Conservation (phyloP, 2,329 filamentous ascomycete species). For the Fusarium redolens region DNA sequence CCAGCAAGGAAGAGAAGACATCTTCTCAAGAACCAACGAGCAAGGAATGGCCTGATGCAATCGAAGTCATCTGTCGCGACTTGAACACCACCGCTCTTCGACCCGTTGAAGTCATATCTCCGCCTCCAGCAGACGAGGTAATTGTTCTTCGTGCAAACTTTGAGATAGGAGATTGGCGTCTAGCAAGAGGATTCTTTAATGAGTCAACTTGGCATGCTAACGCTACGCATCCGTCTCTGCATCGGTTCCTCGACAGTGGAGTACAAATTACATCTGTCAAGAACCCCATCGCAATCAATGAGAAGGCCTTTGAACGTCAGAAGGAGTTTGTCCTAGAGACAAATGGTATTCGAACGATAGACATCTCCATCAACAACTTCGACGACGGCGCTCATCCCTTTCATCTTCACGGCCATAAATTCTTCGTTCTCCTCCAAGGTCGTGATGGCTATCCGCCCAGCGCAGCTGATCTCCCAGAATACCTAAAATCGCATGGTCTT, state of each 20-base stretch:
- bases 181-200: slow-evolving; percentile 67
- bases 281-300: slow-evolving; percentile 44
- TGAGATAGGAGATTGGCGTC: slow-evolving; percentile 64
- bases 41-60: slow-evolving; percentile 61
- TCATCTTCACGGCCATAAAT: slow-evolving; percentile 71
- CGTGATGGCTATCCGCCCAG: slow-evolving; percentile 51
- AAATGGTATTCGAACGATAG: slow-evolving; percentile 63
- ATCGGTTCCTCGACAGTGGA: slow-evolving; percentile 49
- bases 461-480: slow-evolving; percentile 36
- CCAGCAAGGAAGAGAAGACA: accelerated
- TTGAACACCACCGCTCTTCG: slow-evolving; percentile 62
- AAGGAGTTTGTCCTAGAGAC: slow-evolving; percentile 61
- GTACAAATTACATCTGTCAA: slow-evolving; percentile 23
- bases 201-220: slow-evolving; percentile 60
- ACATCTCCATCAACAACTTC: slow-evolving; percentile 69
- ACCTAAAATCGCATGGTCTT: slow-evolving; percentile 41
- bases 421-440: slow-evolving; percentile 58
- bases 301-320: slow-evolving; percentile 43
- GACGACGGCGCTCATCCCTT: slow-evolving; percentile 61
- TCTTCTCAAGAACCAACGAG: slow-evolving; percentile 48
- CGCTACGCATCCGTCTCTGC: slow-evolving; percentile 49
- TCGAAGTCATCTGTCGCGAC: slow-evolving; percentile 63
- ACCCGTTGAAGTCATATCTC: slow-evolving; percentile 50
- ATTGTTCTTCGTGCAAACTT: slow-evolving; percentile 64
- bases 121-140: slow-evolving; percentile 54